A percentile compares a stretch with the other conserved stretches of the same genome.
These are phyloP conservation scores for Cephaloascus fragrans DNA, from an alignment of 805 yeast genomes.

Conservation along the genomic window DNA sequence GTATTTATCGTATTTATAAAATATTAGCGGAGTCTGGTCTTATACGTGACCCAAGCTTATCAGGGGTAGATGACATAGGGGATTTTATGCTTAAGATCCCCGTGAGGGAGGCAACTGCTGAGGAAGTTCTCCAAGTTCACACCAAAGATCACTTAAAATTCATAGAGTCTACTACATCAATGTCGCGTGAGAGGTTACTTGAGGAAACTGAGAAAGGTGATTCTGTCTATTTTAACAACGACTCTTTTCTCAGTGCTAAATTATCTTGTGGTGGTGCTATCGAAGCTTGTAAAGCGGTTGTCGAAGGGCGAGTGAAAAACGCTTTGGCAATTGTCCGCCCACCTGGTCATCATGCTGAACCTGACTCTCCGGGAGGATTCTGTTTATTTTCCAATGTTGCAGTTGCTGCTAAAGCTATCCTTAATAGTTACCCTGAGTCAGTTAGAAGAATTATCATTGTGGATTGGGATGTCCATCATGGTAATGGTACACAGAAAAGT, in stretches of 20 bases:
- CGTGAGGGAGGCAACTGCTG: slow-evolving; percentile 78
- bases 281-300: slow-evolving; percentile 92
- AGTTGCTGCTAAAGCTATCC: slow-evolving; percentile 83
- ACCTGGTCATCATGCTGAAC: slow-evolving; percentile 99
- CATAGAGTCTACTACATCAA: slow-evolving; percentile 63
- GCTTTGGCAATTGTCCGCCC: slow-evolving; percentile 94
- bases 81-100: slow-evolving; percentile 84
- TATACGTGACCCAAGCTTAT: slow-evolving; percentile 65
- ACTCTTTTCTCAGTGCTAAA: slow-evolving; percentile 77
- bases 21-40: slow-evolving; percentile 91
- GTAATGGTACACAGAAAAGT: slow-evolving; percentile 95
- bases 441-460: slow-evolving; percentile 74
- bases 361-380: slow-evolving; percentile 94
- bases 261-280: slow-evolving; percentile 95
- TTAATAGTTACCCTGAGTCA: slow-evolving; percentile 78
- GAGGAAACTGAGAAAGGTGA: slow-evolving; percentile 88
- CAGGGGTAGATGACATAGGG: slow-evolving; percentile 71
- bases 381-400: slow-evolving; percentile 95
- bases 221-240: slow-evolving; percentile 90
- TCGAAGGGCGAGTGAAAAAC: slow-evolving; percentile 86
- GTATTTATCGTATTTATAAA: slow-evolving; percentile 90
- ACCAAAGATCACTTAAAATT: slow-evolving; percentile 69
- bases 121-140: slow-evolving; percentile 83
- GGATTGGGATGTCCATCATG: slow-evolving; percentile 99
- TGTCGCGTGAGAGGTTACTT: slow-evolving; percentile 68